A percentile compares a stretch with the other conserved stretches of the same genome.
Evolutionary conservation across 2,329 filamentous ascomycete species (phyloP).

Genomic region (Capronia epimyces): DNA sequence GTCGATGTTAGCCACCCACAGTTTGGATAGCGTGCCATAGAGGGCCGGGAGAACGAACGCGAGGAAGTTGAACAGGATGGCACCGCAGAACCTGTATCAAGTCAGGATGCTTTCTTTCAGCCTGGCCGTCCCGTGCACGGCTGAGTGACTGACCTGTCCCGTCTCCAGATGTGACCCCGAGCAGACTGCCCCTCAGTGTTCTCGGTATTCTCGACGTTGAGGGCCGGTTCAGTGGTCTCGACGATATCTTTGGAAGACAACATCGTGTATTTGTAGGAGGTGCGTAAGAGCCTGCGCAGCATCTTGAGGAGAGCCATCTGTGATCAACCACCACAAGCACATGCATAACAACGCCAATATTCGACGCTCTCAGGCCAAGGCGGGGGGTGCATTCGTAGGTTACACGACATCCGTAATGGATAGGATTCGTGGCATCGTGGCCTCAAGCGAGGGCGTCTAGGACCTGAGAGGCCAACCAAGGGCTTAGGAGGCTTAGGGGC

Average conservation of each 20-base stretch:
- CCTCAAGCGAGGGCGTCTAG: neutral
- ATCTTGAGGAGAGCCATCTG: neutral
- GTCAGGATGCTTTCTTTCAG: neutral
- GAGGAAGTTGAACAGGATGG: conserved; percentile 57
- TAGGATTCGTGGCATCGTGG: neutral
- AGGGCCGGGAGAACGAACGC: conserved; percentile 62
- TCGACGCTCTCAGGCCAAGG: neutral
- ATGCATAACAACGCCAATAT: neutral
- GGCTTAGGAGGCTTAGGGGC: too few species aligned
- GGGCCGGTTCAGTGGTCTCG: neutral
- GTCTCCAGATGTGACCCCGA: conserved; percentile 2
- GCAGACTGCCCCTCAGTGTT: neutral
- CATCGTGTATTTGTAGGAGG: conserved; percentile 13
- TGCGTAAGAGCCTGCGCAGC: conserved; percentile 3
- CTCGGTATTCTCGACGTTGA: neutral
- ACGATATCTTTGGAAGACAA: conserved; percentile 7
- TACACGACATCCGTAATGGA: conserved; percentile 7
- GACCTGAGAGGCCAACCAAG: too few species aligned
- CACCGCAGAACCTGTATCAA: conserved; percentile 47
- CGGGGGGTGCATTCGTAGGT: conserved; percentile 3
- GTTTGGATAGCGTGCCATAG: conserved; percentile 61
- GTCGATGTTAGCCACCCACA: conserved; percentile 67
- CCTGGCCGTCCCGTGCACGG: neutral
- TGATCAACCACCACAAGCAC: neutral
- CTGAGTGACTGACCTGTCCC: conserved; percentile 8